phyloP scores from a whole-genome alignment of 2,329 filamentous ascomycete genomes.

The Calonectria fujianensis region DNA sequence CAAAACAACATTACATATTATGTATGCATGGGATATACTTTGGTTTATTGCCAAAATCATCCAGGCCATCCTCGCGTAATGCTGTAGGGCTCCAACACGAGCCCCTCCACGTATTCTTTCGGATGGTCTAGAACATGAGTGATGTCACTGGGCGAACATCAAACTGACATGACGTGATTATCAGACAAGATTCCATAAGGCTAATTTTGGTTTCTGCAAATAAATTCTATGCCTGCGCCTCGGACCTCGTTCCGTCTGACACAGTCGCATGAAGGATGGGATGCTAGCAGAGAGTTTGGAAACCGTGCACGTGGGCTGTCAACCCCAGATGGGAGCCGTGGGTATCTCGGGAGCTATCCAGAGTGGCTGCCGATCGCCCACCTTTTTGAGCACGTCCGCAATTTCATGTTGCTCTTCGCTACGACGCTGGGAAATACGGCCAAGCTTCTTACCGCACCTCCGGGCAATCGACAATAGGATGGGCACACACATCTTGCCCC shows the following conservation, averaged over 20 bases:
- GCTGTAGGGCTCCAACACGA: neutral
- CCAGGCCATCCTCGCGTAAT: neutral
- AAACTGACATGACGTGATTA: neutral
- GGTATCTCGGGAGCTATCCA: constrained; percentile 5
- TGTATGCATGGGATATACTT: neutral
- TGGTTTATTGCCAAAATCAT: neutral
- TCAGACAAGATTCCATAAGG: neutral
- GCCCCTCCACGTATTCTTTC: neutral
- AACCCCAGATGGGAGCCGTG: constrained; percentile 6
- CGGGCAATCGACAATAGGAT: neutral
- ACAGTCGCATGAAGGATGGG: neutral
- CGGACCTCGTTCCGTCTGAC: neutral
- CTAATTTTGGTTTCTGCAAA: neutral
- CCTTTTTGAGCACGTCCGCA: constrained; percentile 16
- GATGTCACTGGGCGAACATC: neutral
- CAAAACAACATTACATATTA: neutral
- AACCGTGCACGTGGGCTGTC: constrained; percentile 16
- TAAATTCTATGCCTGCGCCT: neutral
- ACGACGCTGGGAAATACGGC: constrained; percentile 20
- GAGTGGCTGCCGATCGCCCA: constrained; percentile 3
- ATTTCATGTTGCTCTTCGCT: constrained; percentile 8
- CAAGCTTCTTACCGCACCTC: constrained; percentile 11
- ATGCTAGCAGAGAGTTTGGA: constrained; percentile 14
- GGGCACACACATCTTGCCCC: neutral
- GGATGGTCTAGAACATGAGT: no score